These are phyloP conservation scores for Blastomyces gilchristii DNA, from an alignment of 2,329 filamentous ascomycete genomes.

Conservation along the genomic window DNA sequence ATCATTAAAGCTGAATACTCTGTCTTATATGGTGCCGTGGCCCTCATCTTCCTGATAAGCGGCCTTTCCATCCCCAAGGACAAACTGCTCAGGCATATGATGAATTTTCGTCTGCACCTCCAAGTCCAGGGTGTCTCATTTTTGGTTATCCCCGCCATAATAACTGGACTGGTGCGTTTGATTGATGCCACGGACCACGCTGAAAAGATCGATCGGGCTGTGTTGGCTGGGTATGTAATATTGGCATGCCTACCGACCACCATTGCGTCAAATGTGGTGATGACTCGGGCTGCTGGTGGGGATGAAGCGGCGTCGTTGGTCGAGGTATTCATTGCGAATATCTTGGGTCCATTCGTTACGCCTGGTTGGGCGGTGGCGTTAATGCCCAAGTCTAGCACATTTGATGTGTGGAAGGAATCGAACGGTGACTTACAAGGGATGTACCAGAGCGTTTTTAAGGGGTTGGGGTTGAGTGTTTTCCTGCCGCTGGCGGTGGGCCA, in stretches of 20 bases:
- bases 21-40: constrained; percentile 58
- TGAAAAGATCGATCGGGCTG: constrained; percentile 47
- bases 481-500: constrained; percentile 56
- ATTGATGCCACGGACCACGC: constrained; percentile 40
- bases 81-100: constrained; percentile 51
- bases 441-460: constrained; percentile 57
- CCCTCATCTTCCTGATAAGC: constrained; percentile 60
- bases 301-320: constrained; percentile 57
- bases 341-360: constrained; percentile 57
- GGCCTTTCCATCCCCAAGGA: constrained; percentile 57
- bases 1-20: constrained; percentile 32
- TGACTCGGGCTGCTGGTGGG: constrained; percentile 59
- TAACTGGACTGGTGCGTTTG: constrained; percentile 47
- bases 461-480: constrained; percentile 57
- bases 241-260: constrained; percentile 61
- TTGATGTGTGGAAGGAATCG: constrained; percentile 35
- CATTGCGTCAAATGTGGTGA: constrained; percentile 62
- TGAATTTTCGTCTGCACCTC: constrained; percentile 58
- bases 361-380: constrained; percentile 51
- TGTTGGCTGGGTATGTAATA: constrained; percentile 58
- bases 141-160: constrained; percentile 53
- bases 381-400: constrained; percentile 36
- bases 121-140: constrained; percentile 60
- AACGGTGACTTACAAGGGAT: constrained; percentile 48
- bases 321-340: constrained; percentile 60